Evolutionary conservation across 331 rosid species (phyloP), one percentile per base, ranked within the genome.

Genomic region (Rhamnella rubrinervis): DNA sequence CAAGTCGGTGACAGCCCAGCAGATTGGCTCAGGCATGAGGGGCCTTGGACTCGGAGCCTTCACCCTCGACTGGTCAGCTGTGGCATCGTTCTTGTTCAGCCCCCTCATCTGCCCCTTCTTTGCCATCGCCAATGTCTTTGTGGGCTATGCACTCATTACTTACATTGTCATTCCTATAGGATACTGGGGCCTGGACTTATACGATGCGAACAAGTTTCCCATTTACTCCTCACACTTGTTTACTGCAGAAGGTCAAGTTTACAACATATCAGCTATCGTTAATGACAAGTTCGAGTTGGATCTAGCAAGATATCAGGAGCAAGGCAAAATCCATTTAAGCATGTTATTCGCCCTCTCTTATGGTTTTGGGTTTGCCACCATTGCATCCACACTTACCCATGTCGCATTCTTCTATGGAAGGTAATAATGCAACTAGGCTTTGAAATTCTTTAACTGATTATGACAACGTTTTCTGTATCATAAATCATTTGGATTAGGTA

Each of bases 101-200:
- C 97, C 98, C 53, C 96, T 92, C 21, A 78, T 90, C 78, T 78
- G 88, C 71, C 98, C 98, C 0, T 90, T 85, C 83, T 90, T 92
- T 10, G 86, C 88, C 83, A 92, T 90, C 8, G 90, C 59, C 76
- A 92, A 92, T 41, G 77, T 92, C 26, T 82, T 83, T 50, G 86
- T 67, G 2, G 96, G 98, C 59, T 92, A 85, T 38, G 61, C 80
- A 1, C 2, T 75, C 39, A 61, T 89, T 12, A 39, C 90, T 11
- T 92, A 88, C 28, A n/a, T 76, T 12, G 93, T 68, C n/a, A 72
- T 75, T 64, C 96, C 96, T 13, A 63, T 77, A 20, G 78, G 93
- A 17, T 92, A 89, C 23, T 92, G 98, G 98, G 91, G 89, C 13
- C 55, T 89, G 0, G 77, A 89, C 77, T 61, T 75, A 41, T 90